phyloP scores from a whole-genome alignment of 1,139 yeast genomes.

The Nadsonia commutata region DNA sequence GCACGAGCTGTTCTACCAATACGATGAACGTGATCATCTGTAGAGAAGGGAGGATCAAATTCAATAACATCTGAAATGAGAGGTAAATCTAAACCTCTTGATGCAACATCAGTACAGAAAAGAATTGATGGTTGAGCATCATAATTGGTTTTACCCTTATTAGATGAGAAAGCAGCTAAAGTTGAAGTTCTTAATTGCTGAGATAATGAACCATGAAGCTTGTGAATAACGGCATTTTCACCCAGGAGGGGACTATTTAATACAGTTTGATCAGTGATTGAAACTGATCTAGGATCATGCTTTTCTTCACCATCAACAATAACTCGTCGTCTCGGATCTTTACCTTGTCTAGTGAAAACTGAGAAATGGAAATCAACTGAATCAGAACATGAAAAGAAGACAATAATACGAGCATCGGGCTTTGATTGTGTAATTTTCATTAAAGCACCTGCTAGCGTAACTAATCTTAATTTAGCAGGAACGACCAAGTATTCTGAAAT shows the following conservation, averaged over 20 bases:
- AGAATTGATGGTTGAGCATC: conserved; percentile 42
- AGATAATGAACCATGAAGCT: conserved; percentile 78
- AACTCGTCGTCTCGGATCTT: conserved; percentile 13
- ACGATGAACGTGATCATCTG: conserved; percentile 87
- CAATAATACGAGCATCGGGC: conserved; percentile 45
- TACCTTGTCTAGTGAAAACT: conserved; percentile 38
- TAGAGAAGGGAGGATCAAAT: conserved; percentile 83
- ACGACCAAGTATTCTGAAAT: conserved; percentile 63
- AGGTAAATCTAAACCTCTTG: conserved; percentile 80
- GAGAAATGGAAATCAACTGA: conserved; percentile 85
- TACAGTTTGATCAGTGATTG: conserved; percentile 26
- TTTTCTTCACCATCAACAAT: conserved; percentile 17
- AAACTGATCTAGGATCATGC: conserved; percentile 12
- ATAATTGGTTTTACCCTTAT: conserved; percentile 19
- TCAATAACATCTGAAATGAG: conserved; percentile 67
- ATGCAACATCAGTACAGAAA: conserved; percentile 84
- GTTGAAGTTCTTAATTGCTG: conserved; percentile 76
- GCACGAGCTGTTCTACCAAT: conserved; percentile 97
- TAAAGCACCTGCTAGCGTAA: conserved; percentile 56
- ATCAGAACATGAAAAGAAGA: conserved; percentile 86
- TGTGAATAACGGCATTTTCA: conserved; percentile 39
- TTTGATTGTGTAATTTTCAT: conserved; percentile 31
- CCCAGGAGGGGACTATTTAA: conserved; percentile 42
- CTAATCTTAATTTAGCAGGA: conserved; percentile 83
- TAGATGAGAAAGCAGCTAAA: conserved; percentile 44